Conservation (phyloP, 2,329 filamentous ascomycete species). For the Passalora sequoiae region DNA sequence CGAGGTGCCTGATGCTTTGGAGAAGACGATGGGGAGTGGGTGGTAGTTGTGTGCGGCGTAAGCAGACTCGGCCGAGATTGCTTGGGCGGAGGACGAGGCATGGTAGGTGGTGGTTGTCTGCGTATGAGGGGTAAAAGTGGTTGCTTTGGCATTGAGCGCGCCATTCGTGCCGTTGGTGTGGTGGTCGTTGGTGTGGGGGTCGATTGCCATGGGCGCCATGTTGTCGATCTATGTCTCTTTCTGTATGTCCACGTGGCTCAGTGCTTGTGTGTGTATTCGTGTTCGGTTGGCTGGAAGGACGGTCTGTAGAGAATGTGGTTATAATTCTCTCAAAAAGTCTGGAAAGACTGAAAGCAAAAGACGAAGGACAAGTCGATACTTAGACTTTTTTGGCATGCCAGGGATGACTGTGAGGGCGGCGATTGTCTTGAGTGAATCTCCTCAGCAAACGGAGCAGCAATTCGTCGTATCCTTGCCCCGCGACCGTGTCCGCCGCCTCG, state of each 20-base stretch:
- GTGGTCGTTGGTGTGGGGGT: conserved; percentile 26
- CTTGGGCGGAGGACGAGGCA: conserved; percentile 68
- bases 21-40: conserved; percentile 89
- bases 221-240: too few relatives aligned
- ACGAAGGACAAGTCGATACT: conserved; percentile 3
- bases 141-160: conserved; percentile 38
- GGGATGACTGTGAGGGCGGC: conserved; percentile 2
- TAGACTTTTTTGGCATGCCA: conserved; percentile 14
- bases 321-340: not conserved
- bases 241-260: too few relatives aligned
- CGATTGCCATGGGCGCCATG: conserved; percentile 36
- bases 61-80: conserved; percentile 74
- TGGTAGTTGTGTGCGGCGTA: conserved; percentile 98
- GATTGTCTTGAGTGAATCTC: too few relatives aligned
- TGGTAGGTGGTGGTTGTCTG: conserved; percentile 56
- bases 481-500: not conserved
- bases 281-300: not conserved
- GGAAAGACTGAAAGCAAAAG: not conserved
- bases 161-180: conserved; percentile 23
- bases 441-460: conserved; percentile 2
- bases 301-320: not conserved
- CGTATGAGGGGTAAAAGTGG: conserved; percentile 38
- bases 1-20: conserved; percentile 73
- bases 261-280: conserved; percentile 1
- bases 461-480: not conserved